Conservation (phyloP, 179 eudicot genomes). For the Amaranthus tricolor region DNA sequence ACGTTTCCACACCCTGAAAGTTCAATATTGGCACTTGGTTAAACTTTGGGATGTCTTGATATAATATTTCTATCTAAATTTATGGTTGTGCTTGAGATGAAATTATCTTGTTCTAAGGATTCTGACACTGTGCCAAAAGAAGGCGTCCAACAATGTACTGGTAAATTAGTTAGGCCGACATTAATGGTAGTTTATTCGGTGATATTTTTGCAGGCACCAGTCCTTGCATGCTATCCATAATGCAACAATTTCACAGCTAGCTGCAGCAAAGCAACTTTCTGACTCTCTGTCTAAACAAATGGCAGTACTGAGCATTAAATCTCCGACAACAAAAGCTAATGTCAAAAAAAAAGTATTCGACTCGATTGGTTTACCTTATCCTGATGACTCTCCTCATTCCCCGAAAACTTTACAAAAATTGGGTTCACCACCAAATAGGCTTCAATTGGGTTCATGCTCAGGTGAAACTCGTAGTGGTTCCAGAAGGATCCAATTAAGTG, state of each 20-base stretch:
- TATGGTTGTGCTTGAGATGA: background rate
- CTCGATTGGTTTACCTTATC: constrained; percentile 70
- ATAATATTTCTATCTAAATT: background rate
- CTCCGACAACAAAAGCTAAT: constrained; percentile 46
- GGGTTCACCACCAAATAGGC: constrained; percentile 38
- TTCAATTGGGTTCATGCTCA: constrained; percentile 29
- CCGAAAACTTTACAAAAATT: constrained; percentile 34
- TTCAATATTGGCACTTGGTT: background rate
- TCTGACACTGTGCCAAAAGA: background rate
- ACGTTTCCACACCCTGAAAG: background rate
- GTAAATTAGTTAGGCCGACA: background rate
- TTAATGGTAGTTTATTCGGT: constrained; percentile 6
- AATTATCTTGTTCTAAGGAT: background rate
- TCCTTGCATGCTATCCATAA: constrained; percentile 71
- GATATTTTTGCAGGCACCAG: constrained; percentile 53
- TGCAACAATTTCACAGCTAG: constrained; percentile 72
- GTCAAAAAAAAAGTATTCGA: constrained; percentile 78
- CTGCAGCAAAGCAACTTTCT: constrained; percentile 87
- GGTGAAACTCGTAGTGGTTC: constrained; percentile 37
- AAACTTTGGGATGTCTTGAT: background rate
- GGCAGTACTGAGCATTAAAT: constrained; percentile 59
- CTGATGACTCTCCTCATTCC: constrained; percentile 45
- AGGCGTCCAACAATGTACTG: background rate
- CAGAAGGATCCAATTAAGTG: constrained; percentile 45
- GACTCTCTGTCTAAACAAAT: constrained; percentile 78